Evolutionary conservation across 805 yeast species (phyloP).

Genomic region (Starmerella scarabaei): DNA sequence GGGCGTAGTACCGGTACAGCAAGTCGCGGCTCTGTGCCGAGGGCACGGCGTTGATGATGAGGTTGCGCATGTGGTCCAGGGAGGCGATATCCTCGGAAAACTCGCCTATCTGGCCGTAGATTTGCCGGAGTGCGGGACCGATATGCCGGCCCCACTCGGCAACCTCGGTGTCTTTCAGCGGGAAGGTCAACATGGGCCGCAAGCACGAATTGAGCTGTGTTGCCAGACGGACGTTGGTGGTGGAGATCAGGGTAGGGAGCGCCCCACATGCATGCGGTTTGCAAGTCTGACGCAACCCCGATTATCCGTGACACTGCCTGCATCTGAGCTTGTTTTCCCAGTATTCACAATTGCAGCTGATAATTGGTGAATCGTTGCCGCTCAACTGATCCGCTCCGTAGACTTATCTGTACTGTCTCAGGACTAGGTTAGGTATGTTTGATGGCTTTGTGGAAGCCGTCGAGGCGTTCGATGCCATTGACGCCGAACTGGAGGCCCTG

Average conservation of each 20-base stretch:
- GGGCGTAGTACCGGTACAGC: conserved; percentile 62
- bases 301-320: too few relatives aligned
- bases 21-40: conserved; percentile 38
- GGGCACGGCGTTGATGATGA: conserved; percentile 37
- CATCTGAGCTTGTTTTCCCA: too few relatives aligned
- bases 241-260: too few relatives aligned
- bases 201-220: too few relatives aligned
- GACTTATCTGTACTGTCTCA: too few relatives aligned
- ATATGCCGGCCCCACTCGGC: conserved; percentile 57
- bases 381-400: too few relatives aligned
- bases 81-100: conserved; percentile 42
- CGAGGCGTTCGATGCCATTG: neutral
- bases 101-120: conserved; percentile 51
- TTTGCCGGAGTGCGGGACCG: conserved; percentile 40
- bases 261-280: too few relatives aligned
- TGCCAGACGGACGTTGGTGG: too few relatives aligned
- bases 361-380: too few relatives aligned
- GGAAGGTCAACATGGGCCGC: conserved; percentile 22
- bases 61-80: conserved; percentile 49
- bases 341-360: too few relatives aligned
- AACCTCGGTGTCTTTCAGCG: conserved; percentile 36
- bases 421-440: neutral
- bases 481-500: neutral
- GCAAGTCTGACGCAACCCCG: too few relatives aligned
- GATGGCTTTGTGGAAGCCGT: neutral